phyloP scores from a whole-genome alignment of 805 yeast species.

The Saccharomycopsis amapae region DNA sequence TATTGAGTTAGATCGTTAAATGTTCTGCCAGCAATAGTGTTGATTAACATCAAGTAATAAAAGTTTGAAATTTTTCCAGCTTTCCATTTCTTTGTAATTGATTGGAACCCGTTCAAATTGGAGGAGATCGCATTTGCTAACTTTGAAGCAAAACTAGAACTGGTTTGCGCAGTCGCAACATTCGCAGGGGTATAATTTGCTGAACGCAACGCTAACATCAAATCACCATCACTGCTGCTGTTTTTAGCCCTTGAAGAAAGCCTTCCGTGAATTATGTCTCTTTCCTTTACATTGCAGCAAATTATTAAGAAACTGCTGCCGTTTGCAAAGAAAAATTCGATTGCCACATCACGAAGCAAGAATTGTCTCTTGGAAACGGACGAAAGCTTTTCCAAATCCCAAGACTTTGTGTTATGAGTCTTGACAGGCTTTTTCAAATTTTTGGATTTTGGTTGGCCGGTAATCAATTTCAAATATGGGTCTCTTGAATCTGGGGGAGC shows the following conservation, averaged over 20 bases:
- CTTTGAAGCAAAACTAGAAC: slow-evolving; percentile 34
- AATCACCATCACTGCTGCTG: slow-evolving; percentile 45
- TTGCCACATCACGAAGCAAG: slow-evolving; percentile 69
- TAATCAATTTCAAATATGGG: slow-evolving; percentile 57
- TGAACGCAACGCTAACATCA: slow-evolving; percentile 45
- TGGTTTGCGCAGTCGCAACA: slow-evolving; percentile 25
- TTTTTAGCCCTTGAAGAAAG: slow-evolving; percentile 44
- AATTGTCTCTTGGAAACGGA: slow-evolving; percentile 71
- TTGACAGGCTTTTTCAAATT: slow-evolving; percentile 24
- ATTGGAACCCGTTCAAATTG: slow-evolving; percentile 30
- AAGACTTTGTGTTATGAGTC: slow-evolving; percentile 44
- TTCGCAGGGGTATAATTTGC: slow-evolving; percentile 23
- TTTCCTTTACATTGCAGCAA: slow-evolving; percentile 41
- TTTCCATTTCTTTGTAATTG: slow-evolving; percentile 66
- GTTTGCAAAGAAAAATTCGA: slow-evolving; percentile 68
- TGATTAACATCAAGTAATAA: slow-evolving; percentile 69
- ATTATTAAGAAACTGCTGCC: slow-evolving; percentile 69
- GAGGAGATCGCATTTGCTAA: slow-evolving; percentile 40
- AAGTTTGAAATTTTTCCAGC: slow-evolving; percentile 77
- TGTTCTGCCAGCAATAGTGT: slow-evolving; percentile 82
- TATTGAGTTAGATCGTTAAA: slow-evolving; percentile 86
- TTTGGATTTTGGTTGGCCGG: slow-evolving; percentile 36
- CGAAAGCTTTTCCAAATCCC: slow-evolving; percentile 55
- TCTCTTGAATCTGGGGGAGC: slow-evolving; percentile 60
- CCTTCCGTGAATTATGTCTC: slow-evolving; percentile 51